These are phyloP conservation scores for Combretum micranthum DNA, from an alignment of 345 rosid species.

Conservation along the genomic window DNA sequence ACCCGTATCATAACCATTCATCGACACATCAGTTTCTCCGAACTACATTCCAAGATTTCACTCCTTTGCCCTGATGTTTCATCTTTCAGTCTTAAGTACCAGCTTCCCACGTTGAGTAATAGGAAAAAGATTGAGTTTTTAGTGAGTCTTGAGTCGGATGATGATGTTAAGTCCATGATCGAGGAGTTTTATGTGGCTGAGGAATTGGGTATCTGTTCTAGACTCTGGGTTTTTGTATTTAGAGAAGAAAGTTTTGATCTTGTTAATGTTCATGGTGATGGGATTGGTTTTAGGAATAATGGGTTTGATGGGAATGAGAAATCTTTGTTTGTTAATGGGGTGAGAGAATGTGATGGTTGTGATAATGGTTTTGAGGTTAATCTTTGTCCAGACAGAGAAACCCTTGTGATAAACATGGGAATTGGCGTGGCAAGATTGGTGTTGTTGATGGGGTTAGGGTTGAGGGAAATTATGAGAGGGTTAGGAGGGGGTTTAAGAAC, in stretches of 20 bases:
- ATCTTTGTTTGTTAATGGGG: too few relatives aligned
- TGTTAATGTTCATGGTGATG: background rate
- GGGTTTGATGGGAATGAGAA: background rate
- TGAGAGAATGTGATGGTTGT: too few relatives aligned
- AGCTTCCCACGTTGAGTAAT: conserved; percentile 4
- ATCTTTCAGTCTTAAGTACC: conserved; percentile 18
- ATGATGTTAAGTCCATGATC: conserved; percentile 22
- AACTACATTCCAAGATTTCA: conserved; percentile 14
- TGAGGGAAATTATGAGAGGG: background rate
- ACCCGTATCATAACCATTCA: conserved; percentile 24
- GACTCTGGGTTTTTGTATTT: conserved; percentile 25
- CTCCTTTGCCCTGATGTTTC: conserved; percentile 14
- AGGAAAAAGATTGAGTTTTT: conserved; percentile 4
- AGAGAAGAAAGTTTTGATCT: background rate
- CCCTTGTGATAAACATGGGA: too few relatives aligned
- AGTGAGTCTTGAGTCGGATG: conserved; percentile 18
- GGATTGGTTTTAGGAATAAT: background rate
- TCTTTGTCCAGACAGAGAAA: too few relatives aligned
- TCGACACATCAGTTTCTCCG: conserved; percentile 14
- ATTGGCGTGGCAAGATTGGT: too few relatives aligned
- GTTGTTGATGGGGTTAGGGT: too few relatives aligned
- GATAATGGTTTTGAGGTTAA: too few relatives aligned
- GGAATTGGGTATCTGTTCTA: conserved; percentile 10
- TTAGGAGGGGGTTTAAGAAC: background rate
- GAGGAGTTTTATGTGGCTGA: conserved; percentile 21